phyloP scores from a whole-genome alignment of 257 asterid species.

The Echium plantagineum region DNA sequence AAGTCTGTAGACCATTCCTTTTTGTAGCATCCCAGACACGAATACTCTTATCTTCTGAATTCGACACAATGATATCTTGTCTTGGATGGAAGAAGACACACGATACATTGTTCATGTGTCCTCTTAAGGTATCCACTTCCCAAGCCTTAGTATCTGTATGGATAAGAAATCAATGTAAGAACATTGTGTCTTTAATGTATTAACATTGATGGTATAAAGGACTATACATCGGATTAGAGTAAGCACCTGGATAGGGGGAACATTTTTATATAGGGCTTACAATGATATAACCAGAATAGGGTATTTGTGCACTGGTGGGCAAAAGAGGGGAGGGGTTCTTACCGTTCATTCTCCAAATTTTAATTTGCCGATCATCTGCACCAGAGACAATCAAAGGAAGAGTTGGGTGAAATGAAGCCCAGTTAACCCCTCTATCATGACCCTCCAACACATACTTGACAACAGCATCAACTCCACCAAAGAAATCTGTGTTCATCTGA shows the following conservation, averaged over 20 bases:
- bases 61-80: constrained; percentile 74
- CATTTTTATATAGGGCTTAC: background rate
- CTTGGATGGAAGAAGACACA: constrained; percentile 57
- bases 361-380: constrained; percentile 79
- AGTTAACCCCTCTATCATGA: constrained; percentile 74
- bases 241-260: too few relatives aligned
- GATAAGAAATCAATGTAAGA: constrained; percentile 3
- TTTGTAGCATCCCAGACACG: constrained; percentile 86
- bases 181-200: background rate
- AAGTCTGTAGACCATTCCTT: constrained; percentile 69
- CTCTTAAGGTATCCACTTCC: constrained; percentile 87
- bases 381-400: constrained; percentile 80
- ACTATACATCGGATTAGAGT: too few relatives aligned
- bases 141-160: constrained; percentile 80
- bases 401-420: constrained; percentile 88
- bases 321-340: constrained; percentile 10
- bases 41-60: constrained; percentile 80
- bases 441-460: constrained; percentile 82
- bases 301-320: background rate
- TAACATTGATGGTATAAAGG: too few relatives aligned
- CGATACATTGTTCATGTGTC: constrained; percentile 77
- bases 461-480: constrained; percentile 83
- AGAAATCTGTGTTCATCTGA: constrained; percentile 70
- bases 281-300: background rate
- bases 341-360: constrained; percentile 88